A percentile compares a stretch with the other conserved stretches of the same genome.
Conservation (phyloP, 2,329 filamentous ascomycete species). For the Colletotrichum musicola region DNA sequence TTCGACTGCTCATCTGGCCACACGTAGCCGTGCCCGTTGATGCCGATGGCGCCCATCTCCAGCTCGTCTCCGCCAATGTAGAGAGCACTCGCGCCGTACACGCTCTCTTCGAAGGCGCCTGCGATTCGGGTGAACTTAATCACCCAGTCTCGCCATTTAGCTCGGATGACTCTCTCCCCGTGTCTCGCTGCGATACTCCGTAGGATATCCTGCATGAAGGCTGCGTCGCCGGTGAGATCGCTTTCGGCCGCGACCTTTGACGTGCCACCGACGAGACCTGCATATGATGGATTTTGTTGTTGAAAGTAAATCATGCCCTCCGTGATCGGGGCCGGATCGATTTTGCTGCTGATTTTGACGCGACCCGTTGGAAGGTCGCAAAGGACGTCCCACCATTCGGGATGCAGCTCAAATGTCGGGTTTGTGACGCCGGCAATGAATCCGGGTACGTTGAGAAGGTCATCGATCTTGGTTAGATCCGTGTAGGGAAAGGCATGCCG, state of each 20-base stretch:
- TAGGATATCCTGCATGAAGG: constrained; percentile 89
- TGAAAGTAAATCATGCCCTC: constrained; percentile 92
- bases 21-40: constrained; percentile 91
- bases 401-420: constrained; percentile 93
- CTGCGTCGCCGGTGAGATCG: constrained; percentile 86
- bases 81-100: constrained; percentile 92
- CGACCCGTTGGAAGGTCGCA: constrained; percentile 93
- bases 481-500: constrained; percentile 98
- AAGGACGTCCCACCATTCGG: constrained; percentile 97
- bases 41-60: constrained; percentile 67
- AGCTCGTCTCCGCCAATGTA: constrained; percentile 85
- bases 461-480: constrained; percentile 96
- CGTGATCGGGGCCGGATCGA: constrained; percentile 83
- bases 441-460: constrained; percentile 93
- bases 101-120: constrained; percentile 93
- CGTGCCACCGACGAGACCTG: constrained; percentile 60
- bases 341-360: constrained; percentile 92
- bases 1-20: constrained; percentile 88
- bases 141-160: constrained; percentile 97
- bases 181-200: constrained; percentile 87
- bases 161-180: constrained; percentile 89
- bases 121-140: constrained; percentile 92
- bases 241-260: constrained; percentile 53
- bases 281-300: constrained; percentile 75
- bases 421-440: constrained; percentile 99